Evolutionary conservation across 192 early-diverging fungal species (phyloP).

Genomic region (Backusella luteola): DNA sequence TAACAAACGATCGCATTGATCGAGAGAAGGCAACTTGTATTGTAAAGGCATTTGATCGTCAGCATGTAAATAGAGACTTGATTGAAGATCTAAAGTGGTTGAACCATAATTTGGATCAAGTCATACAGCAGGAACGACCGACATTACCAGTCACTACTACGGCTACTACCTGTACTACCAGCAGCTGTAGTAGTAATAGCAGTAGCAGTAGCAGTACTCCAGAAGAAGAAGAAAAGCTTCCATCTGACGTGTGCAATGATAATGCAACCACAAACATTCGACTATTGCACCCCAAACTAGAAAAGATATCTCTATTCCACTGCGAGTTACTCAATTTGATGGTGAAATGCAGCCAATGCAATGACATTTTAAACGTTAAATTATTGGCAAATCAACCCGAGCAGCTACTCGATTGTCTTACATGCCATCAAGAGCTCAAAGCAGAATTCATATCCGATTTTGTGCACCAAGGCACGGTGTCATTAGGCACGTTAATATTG

Average conservation of each 20-base stretch:
- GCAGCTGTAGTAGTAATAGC: neutral
- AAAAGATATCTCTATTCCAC: constrained; percentile 64
- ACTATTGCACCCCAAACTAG: constrained; percentile 54
- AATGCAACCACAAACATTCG: constrained; percentile 50
- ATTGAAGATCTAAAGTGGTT: constrained; percentile 16
- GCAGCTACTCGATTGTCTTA: constrained; percentile 15
- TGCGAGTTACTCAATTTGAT: constrained; percentile 61
- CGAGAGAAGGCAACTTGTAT: neutral
- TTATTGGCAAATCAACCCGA: neutral
- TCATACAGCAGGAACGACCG: neutral
- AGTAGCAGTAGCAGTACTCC: neutral
- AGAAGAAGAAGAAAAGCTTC: neutral
- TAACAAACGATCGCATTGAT: constrained; percentile 2
- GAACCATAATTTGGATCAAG: neutral
- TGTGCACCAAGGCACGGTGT: constrained; percentile 50
- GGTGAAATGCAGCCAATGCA: constrained; percentile 77
- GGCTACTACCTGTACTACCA: neutral
- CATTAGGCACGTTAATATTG: constrained; percentile 74
- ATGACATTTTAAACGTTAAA: constrained; percentile 48
- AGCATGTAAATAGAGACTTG: neutral
- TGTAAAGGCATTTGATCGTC: neutral
- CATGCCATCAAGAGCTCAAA: constrained; percentile 23
- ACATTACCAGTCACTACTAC: neutral
- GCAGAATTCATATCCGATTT: constrained; percentile 24
- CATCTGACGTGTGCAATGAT: neutral